These are phyloP conservation scores for Fraxinus cuspidata DNA, from an alignment of 257 asterid genomes.

Conservation along the genomic window DNA sequence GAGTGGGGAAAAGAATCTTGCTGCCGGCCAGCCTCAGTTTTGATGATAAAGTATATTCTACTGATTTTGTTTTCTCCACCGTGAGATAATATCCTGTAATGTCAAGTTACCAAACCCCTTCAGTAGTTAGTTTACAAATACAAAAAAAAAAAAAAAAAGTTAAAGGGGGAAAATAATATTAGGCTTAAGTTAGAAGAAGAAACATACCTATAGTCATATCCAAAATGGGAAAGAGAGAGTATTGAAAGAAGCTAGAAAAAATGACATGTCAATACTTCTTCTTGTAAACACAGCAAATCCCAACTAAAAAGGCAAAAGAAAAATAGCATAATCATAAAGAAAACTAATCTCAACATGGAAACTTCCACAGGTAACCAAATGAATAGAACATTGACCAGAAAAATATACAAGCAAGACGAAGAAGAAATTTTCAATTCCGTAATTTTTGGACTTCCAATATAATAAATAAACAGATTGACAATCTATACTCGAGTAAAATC, in stretches of 20 bases:
- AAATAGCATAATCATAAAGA: constrained; percentile 13
- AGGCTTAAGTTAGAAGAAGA: constrained; percentile 9
- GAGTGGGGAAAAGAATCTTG: neutral
- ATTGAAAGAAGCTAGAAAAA: neutral
- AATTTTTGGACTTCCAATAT: constrained; percentile 18
- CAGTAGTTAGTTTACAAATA: neutral
- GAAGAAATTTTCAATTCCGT: neutral
- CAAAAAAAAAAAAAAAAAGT: too few relatives aligned
- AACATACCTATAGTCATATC: neutral
- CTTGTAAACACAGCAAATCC: neutral
- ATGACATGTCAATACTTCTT: neutral
- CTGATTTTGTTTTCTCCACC: neutral
- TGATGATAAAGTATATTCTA: neutral
- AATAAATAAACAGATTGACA: constrained; percentile 17
- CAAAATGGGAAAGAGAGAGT: neutral
- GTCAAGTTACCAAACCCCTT: neutral
- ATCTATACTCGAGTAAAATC: constrained; percentile 31
- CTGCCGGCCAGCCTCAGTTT: neutral
- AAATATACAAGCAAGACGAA: constrained; percentile 24
- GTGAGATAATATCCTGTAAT: neutral
- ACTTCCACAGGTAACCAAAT: constrained; percentile 5
- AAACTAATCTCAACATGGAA: constrained; percentile 10
- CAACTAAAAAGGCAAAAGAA: neutral
- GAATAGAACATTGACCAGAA: constrained; percentile 19
- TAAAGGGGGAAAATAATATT: neutral